phyloP scores from a whole-genome alignment of 1,284 basidiomycete species.

The Rugosomyces carneus region DNA sequence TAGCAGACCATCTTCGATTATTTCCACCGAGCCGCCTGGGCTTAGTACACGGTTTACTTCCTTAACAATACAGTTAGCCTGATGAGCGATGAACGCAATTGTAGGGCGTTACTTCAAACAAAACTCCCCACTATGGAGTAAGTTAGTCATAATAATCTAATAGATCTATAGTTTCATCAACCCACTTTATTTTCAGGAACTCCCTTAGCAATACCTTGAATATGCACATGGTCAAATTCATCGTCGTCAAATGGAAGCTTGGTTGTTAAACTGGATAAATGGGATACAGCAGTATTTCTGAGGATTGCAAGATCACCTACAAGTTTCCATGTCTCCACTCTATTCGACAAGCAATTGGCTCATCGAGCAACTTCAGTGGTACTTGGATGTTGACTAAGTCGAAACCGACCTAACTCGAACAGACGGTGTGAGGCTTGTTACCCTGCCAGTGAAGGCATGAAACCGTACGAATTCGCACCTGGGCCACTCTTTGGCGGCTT shows the following conservation, averaged over 20 bases:
- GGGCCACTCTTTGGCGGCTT: constrained; percentile 68
- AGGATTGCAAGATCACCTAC: constrained; percentile 32
- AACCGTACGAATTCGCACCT: constrained; percentile 56
- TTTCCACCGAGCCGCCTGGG: constrained; percentile 64
- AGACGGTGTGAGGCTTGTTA: neutral
- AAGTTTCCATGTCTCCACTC: constrained; percentile 72
- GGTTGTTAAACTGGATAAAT: constrained; percentile 51
- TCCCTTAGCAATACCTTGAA: constrained; percentile 55
- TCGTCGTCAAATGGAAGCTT: constrained; percentile 74
- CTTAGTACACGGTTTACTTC: constrained; percentile 64
- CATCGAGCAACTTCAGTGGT: constrained; percentile 43
- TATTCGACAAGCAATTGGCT: constrained; percentile 47
- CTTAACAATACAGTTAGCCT: constrained; percentile 28
- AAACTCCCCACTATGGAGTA: constrained; percentile 49
- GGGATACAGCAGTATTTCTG: neutral
- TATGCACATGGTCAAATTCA: constrained; percentile 72
- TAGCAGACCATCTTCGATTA: constrained; percentile 62
- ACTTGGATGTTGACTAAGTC: constrained; percentile 70
- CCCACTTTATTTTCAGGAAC: constrained; percentile 70
- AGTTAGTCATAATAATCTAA: constrained; percentile 1
- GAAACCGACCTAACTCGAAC: constrained; percentile 56
- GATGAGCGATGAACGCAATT: neutral
- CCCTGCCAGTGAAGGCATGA: neutral
- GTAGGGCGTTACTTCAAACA: constrained; percentile 53
- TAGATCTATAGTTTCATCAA: neutral